phyloP scores from a whole-genome alignment of 306 rosid genomes.

The Quercus berberidifolia region DNA sequence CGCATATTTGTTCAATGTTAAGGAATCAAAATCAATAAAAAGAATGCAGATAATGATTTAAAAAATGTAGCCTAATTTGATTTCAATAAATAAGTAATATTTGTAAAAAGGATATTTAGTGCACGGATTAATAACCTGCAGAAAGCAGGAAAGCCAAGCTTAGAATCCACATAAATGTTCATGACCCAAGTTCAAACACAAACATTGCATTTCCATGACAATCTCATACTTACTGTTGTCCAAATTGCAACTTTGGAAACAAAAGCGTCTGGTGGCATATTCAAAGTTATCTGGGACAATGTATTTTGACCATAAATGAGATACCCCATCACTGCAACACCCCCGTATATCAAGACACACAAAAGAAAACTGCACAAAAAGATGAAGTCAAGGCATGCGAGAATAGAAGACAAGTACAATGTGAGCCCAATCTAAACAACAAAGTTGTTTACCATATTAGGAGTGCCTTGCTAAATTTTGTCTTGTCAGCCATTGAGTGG shows the following conservation, averaged over 20 bases:
- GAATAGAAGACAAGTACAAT: neutral
- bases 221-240: constrained; percentile 60
- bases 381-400: constrained; percentile 7
- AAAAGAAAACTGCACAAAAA: constrained; percentile 51
- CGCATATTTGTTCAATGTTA: constrained; percentile 59
- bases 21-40: constrained; percentile 32
- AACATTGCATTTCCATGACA: neutral
- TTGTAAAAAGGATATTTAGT: constrained; percentile 73
- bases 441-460: constrained; percentile 28
- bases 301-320: constrained; percentile 71
- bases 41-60: constrained; percentile 9
- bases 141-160: constrained; percentile 17
- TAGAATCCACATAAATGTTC: constrained; percentile 18
- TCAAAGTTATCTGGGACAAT: constrained; percentile 68
- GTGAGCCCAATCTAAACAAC: neutral
- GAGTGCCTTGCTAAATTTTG: constrained; percentile 49
- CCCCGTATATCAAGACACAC: constrained; percentile 54
- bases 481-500: constrained; percentile 82
- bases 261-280: constrained; percentile 54
- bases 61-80: neutral
- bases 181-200: neutral
- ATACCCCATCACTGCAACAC: constrained; percentile 61
- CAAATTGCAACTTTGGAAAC: constrained; percentile 63
- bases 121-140: constrained; percentile 72
- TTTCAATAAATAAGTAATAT: constrained; percentile 6